Evolutionary conservation across 495 filamentous ascomycete species (phyloP).

Genomic region (Staphylotrichum tortipilum): DNA sequence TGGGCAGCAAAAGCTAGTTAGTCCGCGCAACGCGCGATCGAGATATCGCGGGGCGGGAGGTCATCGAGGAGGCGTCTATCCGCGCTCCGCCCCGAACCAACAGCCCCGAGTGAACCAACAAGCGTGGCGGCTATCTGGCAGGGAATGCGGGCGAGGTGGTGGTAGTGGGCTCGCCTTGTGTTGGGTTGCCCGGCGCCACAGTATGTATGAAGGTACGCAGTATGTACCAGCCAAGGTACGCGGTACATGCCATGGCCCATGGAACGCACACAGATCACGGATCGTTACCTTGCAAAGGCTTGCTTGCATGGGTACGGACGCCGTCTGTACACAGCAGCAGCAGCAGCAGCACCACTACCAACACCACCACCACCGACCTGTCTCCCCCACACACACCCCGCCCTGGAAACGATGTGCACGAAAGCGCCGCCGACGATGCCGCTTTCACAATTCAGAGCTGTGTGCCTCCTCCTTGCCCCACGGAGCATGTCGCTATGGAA

Average conservation of each 20-base stretch:
- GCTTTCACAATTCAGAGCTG: background rate
- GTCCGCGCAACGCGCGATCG: slow-evolving; percentile 2
- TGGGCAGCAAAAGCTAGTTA: no score
- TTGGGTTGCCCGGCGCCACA: no score
- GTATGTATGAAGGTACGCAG: no score
- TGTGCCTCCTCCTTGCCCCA: background rate
- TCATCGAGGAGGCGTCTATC: slow-evolving; percentile 9
- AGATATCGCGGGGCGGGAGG: slow-evolving; percentile 7
- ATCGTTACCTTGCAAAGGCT: no score
- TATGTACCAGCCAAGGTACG: no score
- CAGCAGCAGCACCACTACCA: no score
- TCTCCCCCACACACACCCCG: no score
- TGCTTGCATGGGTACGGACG: no score
- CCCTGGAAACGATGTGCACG: background rate
- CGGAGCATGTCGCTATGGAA: background rate
- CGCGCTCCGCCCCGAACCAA: background rate
- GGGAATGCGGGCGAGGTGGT: slow-evolving; percentile 1
- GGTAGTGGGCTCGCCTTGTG: background rate
- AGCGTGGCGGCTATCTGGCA: slow-evolving; percentile 12
- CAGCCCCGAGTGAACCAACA: background rate
- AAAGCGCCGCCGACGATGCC: background rate
- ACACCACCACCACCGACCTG: no score
- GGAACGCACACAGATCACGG: no score
- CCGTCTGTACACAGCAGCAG: no score
- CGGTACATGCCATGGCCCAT: no score